Evolutionary conservation across 2,329 filamentous ascomycete genomes (phyloP).

Genomic region (Exophiala bonariae): DNA sequence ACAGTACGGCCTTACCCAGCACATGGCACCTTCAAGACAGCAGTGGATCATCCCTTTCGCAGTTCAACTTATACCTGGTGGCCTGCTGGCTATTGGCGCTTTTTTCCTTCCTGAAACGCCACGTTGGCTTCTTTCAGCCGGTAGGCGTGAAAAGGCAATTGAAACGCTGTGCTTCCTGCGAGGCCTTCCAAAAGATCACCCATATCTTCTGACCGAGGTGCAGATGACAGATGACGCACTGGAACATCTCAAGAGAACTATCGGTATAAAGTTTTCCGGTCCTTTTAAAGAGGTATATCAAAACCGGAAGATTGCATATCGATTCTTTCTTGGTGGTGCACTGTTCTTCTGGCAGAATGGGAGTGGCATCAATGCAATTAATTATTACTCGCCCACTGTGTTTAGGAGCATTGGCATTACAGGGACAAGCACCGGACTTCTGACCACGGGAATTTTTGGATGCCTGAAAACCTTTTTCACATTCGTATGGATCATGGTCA

Average conservation of each 20-base stretch:
- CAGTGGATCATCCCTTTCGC: constrained; percentile 67
- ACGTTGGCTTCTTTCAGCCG: not conserved
- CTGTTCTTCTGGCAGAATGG: constrained; percentile 57
- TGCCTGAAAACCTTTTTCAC: constrained; percentile 72
- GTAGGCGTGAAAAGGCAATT: not conserved
- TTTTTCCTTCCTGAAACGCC: not conserved
- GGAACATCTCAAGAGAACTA: no score
- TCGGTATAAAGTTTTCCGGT: no score
- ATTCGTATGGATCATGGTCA: constrained; percentile 66
- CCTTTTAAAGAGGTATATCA: no score
- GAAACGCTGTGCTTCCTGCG: not conserved
- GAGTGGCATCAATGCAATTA: constrained; percentile 56
- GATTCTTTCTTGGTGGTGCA: no score
- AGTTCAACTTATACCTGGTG: constrained; percentile 43
- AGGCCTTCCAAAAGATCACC: constrained; percentile 2
- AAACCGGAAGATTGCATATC: no score
- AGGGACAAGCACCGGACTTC: constrained; percentile 60
- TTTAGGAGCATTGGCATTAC: constrained; percentile 65
- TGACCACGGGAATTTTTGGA: constrained; percentile 73
- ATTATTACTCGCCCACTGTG: constrained; percentile 64
- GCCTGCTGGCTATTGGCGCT: constrained; percentile 34
- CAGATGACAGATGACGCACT: no score
- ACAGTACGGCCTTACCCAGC: constrained; percentile 47
- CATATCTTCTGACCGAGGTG: no score
- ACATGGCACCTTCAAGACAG: constrained; percentile 22